Evolutionary conservation across 1,139 yeast species (phyloP), one percentile per base, ranked within the genome.

Genomic region (Yamadazyma friedrichii): DNA sequence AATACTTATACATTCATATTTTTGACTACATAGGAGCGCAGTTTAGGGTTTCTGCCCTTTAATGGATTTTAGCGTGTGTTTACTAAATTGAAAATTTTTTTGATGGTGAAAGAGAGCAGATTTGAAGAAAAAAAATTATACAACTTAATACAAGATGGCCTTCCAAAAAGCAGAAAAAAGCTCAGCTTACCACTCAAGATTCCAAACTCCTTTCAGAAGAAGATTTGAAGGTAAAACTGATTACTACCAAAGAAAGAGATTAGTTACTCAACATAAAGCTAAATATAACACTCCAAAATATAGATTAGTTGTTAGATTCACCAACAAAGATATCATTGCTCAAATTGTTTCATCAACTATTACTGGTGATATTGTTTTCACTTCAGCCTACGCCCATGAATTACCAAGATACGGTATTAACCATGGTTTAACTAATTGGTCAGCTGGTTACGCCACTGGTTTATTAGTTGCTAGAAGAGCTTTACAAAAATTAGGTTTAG

Each of bases 191-290:
- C 89, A 83, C 83, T 89, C 98, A 71, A 93, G 99, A 75, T 93
- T 84, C 96, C 99, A 93, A 82, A 93, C 98, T 72, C 97, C 98
- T 61, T 93, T 89, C 96, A 89, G 98, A 77, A 89, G 99, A 85
- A 88, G 99, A 87, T 89, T 95, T 74, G 98, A 94, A 79, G 99
- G 98, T 80, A 93, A 94, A 85, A 93, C 99, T 72, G 99, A 93
- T 76, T 93, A 91, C 96, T 93, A 91, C 84, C 97, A 95, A 76
- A 93, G 99, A 84, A 93, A 93, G 95, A 89, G 98, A 82, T 82
- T 93, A 72, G 94, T 93, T 69, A 82, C 97, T 65, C 99, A 93
- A 82, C 97, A 91, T 93, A 93, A 93, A 93, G 96, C 96, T 73
- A 93, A 94, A 84, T 93, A 93, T 95, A 86, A 84, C 86, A 74